Evolutionary conservation across 768 basidiomycete genomes (phyloP), one percentile per base, ranked within the genome.

Genomic region (Rubroboletus pulcherrimus): DNA sequence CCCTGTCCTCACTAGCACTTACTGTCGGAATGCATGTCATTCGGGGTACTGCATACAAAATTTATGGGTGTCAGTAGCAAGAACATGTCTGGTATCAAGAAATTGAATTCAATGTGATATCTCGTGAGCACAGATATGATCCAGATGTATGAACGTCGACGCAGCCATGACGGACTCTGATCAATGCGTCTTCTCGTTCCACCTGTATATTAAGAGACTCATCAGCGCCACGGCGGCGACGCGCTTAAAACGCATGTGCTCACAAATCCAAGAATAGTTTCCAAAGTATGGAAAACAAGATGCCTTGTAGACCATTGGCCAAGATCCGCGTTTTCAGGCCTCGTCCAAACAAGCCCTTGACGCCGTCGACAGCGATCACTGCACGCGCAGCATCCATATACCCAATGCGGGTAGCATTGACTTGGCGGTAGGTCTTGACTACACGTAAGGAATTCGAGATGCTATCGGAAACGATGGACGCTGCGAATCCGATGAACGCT

Each of bases 391-490:
- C 91, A 49, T 86, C 82, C 5, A 78, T 53, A 68, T 98, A 98
- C 1, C 86, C 82, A 15, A 98, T 87, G 31, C 83, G 81, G 5
- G 82, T 83, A 57, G 88, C 86, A 66, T 93, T 84, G 33, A 95
- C 93, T 69, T 98, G 96, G 15, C 95, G 77, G 73, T 97, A 98
- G 0, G 96, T 98, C 80, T 98, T 98, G 66, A 98, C 74, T 3
- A 98, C 95, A 19, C 93, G 83, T 2, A 98, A 75, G 6, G 88
- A 92, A 74, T 98, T 98, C 42, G 89, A 91, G 40, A 89, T 67
- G 2, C 86, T 89, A 67, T 98, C 96, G 11, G 91, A 94, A 3
- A 85, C 77, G 50, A 97, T 77, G 5, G 91, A 92, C 1, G 94
- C 92, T 31, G 74, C 78, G 71, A 98, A 98, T 1, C 94, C 96